Base-by-base conservation (phyloP, 2,329 filamentous ascomycete species). In the Amesomyces nigricolor region DNA sequence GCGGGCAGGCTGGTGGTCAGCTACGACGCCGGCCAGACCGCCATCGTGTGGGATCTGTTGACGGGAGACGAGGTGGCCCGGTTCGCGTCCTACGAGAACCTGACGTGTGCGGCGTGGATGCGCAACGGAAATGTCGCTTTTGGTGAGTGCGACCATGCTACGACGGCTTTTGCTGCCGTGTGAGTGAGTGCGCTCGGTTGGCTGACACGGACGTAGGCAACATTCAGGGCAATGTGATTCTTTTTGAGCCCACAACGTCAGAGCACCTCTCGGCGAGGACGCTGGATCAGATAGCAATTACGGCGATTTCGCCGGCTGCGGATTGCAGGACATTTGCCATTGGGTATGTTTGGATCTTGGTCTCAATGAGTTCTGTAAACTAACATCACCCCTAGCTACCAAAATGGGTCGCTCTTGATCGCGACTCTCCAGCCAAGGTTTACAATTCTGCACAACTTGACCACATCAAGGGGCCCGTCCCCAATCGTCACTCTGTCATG, bases 311-410 rank as follows among this genome's bases (percentile, higher is more conserved):
- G 44, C 94, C 94, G 22, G 86, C 89, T 26, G 78, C 87, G 14
- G 94, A 99, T 70, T 96, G 90, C 72, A 83, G 89, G 63, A 96
- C 91, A 9, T 97, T 96, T 77, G 92, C 94, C 5, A 94, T 99
- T 71, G 94, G 94, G 89, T 95, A 78, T 66, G 79, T 71, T 54
- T 47, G 1, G 5, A 22, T 29, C 16, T 3, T 29, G 17, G 8
- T 4, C 13, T n/a, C 14, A 4, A n/a, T 8, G 9, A 8, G 2
- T 9, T 37, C 16, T 32, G 11, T n/a, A 22, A 13, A 11, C 43
- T 54, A 42, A 45, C 51, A 37, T 22, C 45, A 38, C 43, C 59
- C 62, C 53, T 60, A 96, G 92, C 22, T 97, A 96, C 71, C 85
- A 92, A 68, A 99, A 97, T 73, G 94, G 94, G 48, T 95, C 92